These are phyloP conservation scores for Oryza glaberrima DNA, from an alignment of 176 grass and related monocot species.

Conservation along the genomic window DNA sequence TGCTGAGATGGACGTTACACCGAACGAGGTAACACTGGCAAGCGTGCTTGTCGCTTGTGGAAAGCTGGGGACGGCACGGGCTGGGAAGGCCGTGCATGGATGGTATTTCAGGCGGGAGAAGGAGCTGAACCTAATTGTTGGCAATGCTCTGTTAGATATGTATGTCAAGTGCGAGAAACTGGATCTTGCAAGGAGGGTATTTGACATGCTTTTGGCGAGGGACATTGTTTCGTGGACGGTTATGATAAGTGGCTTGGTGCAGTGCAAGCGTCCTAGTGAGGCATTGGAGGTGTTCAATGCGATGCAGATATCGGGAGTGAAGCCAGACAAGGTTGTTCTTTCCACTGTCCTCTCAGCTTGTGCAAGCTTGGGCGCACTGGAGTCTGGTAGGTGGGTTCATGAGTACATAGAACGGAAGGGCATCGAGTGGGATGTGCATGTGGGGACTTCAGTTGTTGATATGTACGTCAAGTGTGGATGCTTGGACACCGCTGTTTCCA, in stretches of 20 bases:
- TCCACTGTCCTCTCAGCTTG: slow-evolving; percentile 53
- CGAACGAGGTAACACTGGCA: slow-evolving; percentile 38
- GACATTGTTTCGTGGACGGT: slow-evolving; percentile 56
- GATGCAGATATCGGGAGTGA: slow-evolving; percentile 48
- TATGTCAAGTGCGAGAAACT: slow-evolving; percentile 54
- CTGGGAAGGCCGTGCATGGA: slow-evolving; percentile 40
- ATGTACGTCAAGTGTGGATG: slow-evolving; percentile 58
- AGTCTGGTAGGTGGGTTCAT: slow-evolving; percentile 52
- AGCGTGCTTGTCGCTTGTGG: slow-evolving; percentile 41
- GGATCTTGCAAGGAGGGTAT: slow-evolving; percentile 36
- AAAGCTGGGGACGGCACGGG: slow-evolving; percentile 27
- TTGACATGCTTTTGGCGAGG: slow-evolving; percentile 37
- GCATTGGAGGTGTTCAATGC: slow-evolving; percentile 47
- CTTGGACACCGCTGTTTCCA: slow-evolving; percentile 39
- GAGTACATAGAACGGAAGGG: slow-evolving; percentile 51
- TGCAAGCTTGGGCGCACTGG: slow-evolving; percentile 47
- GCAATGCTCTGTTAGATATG: slow-evolving; percentile 58
- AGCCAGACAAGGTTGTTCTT: slow-evolving; percentile 51
- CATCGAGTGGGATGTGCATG: slow-evolving; percentile 56
- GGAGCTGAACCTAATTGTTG: slow-evolving; percentile 26
- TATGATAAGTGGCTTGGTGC: slow-evolving; percentile 56
- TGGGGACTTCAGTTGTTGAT: slow-evolving; percentile 57
- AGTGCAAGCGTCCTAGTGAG: slow-evolving; percentile 45
- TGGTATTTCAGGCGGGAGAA: slow-evolving; percentile 36
- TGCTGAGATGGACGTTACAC: slow-evolving; percentile 33